Percentiles rank a stretch among this genome's conserved stretches.
phyloP scores from a whole-genome alignment of 495 filamentous ascomycete genomes.

The Entonaema liquescens region DNA sequence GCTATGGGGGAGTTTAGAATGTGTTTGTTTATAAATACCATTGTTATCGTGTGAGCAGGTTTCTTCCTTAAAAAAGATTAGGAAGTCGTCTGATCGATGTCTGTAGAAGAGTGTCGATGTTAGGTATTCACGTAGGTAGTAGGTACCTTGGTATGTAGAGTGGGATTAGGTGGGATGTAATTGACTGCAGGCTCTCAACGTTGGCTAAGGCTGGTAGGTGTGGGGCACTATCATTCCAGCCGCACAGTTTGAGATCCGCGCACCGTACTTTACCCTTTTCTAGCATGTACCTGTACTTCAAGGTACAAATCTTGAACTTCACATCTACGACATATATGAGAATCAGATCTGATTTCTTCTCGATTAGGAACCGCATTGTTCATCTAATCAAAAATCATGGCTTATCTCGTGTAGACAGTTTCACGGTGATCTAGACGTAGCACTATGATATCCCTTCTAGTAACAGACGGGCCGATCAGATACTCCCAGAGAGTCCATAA shows the following conservation, averaged over 20 bases:
- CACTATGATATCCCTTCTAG: neutral
- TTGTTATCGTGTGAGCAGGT: neutral
- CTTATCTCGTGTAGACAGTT: neutral
- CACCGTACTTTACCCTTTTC: neutral
- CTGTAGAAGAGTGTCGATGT: no score
- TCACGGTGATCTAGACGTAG: neutral
- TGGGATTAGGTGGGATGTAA: neutral
- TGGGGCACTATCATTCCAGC: neutral
- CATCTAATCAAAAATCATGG: neutral
- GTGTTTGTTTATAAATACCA: conserved; percentile 78
- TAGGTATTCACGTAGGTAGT: neutral
- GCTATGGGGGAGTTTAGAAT: no score
- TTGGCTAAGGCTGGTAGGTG: neutral
- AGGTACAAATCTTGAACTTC: neutral
- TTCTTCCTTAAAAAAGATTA: neutral
- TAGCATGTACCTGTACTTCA: neutral
- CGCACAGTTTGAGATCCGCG: neutral
- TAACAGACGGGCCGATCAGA: neutral
- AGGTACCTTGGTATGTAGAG: neutral
- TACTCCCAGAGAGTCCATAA: neutral
- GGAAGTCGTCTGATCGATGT: no score
- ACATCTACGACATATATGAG: neutral
- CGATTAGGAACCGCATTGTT: neutral
- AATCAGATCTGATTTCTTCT: neutral
- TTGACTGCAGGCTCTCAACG: neutral